Base-by-base conservation (phyloP, 352 stramenopile genomes). In the Thraustotheca clavata region DNA sequence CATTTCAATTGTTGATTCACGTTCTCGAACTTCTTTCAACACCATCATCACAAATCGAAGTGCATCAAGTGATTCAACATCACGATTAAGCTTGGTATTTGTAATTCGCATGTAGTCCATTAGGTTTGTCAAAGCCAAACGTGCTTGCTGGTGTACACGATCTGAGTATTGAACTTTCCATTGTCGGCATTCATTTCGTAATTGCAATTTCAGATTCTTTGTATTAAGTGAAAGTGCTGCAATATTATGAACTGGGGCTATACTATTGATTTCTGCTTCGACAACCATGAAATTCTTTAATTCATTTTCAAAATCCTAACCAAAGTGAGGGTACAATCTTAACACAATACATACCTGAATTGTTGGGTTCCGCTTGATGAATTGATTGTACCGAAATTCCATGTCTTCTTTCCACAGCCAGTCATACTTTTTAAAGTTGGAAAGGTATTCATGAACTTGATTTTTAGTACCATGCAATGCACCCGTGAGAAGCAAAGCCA, bases 381-480 rank as follows among this genome's bases (percentile, higher is more conserved):
- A 95, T 47, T 91, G 77, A 34, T 86, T 86, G 67, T 93, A 93
- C 3, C 75, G 75, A 52, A 87, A 84, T 67, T 93, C 84, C 81
- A 88, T 93, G 62, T 95, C 86, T 62, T 93, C 83, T 62, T 91
- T 92, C 86, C 86, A 95, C 2, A 95, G 77, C 86, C 86, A 95
- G 60, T 94, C 85, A 66, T 94, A 94, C 60, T 91, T 87, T 55
- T 87, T 88, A 49, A 95, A 95, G n/a, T 74, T 73, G 6, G 73
- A 72, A 12, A 94, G 70, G 62, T 91, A 94, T 16, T 91, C 81
- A 36, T 89, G 77, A 0, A 94, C 84, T 34, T 92, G 80, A 40
- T 93, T 91, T 61, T 89, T 89, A 11, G 85, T 94, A 27, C 85
- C 86, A 34, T 92, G 79, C 6, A 95, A 59, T 12, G 83, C 82